phyloP scores from a whole-genome alignment of 352 stramenopile species.

The Globisporangium irregulare region DNA sequence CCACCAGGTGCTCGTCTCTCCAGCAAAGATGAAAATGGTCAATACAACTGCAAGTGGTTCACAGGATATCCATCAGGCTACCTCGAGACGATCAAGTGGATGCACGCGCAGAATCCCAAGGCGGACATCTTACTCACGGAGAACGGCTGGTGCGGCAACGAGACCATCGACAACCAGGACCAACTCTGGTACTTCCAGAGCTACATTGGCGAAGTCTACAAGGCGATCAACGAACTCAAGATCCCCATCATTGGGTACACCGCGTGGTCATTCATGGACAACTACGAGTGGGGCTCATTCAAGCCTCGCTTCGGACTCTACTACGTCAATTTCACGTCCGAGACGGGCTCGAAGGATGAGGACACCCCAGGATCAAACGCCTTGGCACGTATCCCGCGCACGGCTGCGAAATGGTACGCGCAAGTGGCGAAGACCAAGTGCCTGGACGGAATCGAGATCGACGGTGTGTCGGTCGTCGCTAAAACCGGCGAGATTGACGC shows the following conservation, averaged over 20 bases:
- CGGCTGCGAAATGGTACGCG: conserved; percentile 19
- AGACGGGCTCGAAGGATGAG: conserved; percentile 17
- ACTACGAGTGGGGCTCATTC: conserved; percentile 92
- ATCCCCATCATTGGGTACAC: conserved; percentile 90
- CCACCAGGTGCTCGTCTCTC: conserved; percentile 55
- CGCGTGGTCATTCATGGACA: conserved; percentile 93
- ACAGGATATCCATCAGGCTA: conserved; percentile 51
- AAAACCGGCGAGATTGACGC: background rate
- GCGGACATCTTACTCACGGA: conserved; percentile 62
- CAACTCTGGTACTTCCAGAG: conserved; percentile 67
- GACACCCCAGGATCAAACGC: conserved; percentile 39
- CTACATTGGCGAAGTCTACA: conserved; percentile 63
- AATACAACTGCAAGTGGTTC: conserved; percentile 37
- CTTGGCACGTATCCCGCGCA: conserved; percentile 18
- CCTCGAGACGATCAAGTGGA: conserved; percentile 61
- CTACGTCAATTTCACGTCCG: background rate
- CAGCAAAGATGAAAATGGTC: conserved; percentile 22
- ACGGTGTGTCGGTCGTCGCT: background rate
- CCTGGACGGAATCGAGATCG: conserved; percentile 2
- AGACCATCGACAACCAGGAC: conserved; percentile 44
- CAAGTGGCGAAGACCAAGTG: conserved; percentile 39
- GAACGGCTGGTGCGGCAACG: conserved; percentile 62
- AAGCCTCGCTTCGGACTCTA: conserved; percentile 39
- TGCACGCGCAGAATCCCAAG: conserved; percentile 46
- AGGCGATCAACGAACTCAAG: conserved; percentile 47